Conservation (phyloP, 495 filamentous ascomycete species). For the Penicillium mononematosum region DNA sequence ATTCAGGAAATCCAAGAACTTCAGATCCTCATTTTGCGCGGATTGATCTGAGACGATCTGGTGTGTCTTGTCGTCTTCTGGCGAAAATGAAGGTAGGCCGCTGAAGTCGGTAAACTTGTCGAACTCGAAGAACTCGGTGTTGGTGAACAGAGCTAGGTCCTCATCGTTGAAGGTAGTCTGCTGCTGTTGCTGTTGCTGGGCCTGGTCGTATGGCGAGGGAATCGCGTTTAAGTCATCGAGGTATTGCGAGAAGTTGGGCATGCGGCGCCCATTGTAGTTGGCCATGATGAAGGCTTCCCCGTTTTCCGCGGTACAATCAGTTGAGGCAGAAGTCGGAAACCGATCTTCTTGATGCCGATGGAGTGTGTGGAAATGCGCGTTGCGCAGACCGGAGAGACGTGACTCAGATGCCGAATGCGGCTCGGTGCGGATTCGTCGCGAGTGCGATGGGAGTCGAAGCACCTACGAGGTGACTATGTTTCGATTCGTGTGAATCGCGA, state of each 20-base stretch:
- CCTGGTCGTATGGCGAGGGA: conserved; percentile 63
- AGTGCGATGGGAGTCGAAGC: neutral
- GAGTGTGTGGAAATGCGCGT: conserved; percentile 12
- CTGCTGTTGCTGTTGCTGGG: conserved; percentile 52
- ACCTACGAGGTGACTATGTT: neutral
- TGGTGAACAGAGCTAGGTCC: conserved; percentile 87
- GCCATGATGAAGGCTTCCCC: conserved; percentile 51
- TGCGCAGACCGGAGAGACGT: conserved; percentile 12
- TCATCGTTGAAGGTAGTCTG: conserved; percentile 63
- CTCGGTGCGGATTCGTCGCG: conserved; percentile 8
- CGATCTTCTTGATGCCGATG: conserved; percentile 4
- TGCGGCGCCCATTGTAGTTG: conserved; percentile 65
- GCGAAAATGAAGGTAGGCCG: conserved; percentile 38
- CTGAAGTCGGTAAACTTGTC: conserved; percentile 55
- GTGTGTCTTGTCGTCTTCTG: conserved; percentile 30
- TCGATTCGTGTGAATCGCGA: neutral
- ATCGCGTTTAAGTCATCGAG: conserved; percentile 83
- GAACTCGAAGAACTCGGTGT: conserved; percentile 90
- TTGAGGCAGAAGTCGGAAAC: neutral
- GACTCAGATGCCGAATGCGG: conserved; percentile 29
- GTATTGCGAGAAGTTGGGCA: conserved; percentile 83
- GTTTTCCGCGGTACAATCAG: neutral
- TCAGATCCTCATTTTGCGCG: conserved; percentile 35
- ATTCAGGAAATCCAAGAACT: conserved; percentile 47
- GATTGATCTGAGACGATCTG: conserved; percentile 22